Evolutionary conservation across 495 filamentous ascomycete species (phyloP).

Genomic region (Aspergillus biplanus): DNA sequence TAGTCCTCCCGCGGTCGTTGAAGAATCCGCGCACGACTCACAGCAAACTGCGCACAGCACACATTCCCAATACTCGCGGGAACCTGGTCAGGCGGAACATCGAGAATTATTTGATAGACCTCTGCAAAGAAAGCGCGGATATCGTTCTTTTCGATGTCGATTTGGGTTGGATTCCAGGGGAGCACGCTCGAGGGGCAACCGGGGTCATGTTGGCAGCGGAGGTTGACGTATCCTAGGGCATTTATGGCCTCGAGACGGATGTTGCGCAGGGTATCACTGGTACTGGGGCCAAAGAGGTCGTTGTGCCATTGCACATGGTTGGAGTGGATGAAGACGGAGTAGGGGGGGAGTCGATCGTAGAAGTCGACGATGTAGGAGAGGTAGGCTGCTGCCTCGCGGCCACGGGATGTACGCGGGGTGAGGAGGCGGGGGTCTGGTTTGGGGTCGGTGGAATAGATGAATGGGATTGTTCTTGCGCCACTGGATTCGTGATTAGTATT

Average conservation of each 20-base stretch:
- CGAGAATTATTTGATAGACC: constrained; percentile 40
- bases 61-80: constrained; percentile 46
- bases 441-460: constrained; percentile 41
- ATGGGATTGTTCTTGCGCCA: constrained; percentile 34
- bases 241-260: constrained; percentile 43
- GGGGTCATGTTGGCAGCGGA: constrained; percentile 42
- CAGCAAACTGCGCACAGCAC: constrained; percentile 57
- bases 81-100: constrained; percentile 30
- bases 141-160: constrained; percentile 41
- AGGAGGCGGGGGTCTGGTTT: constrained; percentile 35
- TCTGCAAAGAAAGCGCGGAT: constrained; percentile 39
- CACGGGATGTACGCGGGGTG: constrained; percentile 34
- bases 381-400: constrained; percentile 46
- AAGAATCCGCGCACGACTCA: constrained; percentile 44
- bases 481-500: neutral
- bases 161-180: constrained; percentile 34
- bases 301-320: constrained; percentile 48
- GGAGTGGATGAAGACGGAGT: constrained; percentile 47
- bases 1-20: constrained; percentile 45
- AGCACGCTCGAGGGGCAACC: constrained; percentile 40
- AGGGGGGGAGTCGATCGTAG: constrained; percentile 41
- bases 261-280: constrained; percentile 31
- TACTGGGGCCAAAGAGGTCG: constrained; percentile 42
- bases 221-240: constrained; percentile 42
- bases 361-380: constrained; percentile 44